phyloP scores from a whole-genome alignment of 148 eudicot species.

The Chenopodium formosanum region DNA sequence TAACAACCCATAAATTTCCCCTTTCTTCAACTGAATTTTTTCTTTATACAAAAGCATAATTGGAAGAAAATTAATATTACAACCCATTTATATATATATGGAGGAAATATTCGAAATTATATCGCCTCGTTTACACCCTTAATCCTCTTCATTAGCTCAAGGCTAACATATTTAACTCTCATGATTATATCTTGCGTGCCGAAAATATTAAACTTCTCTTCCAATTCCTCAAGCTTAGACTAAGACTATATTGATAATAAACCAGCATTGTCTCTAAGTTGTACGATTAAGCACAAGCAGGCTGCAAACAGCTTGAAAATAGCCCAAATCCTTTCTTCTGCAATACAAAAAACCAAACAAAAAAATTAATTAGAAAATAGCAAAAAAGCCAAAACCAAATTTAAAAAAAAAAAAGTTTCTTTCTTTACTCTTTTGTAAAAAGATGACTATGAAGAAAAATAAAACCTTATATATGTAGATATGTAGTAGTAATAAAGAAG shows the following conservation, averaged over 20 bases:
- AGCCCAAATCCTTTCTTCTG: conserved; percentile 69
- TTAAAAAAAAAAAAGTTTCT: not conserved
- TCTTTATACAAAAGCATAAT: conserved; percentile 30
- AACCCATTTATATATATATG: not conserved
- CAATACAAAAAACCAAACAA: conserved; percentile 22
- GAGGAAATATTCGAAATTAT: not conserved
- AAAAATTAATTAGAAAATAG: not conserved
- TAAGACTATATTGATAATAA: not conserved
- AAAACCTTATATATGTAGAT: not conserved
- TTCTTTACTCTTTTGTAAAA: conserved; percentile 13
- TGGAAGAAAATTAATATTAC: not conserved
- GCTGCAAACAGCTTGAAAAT: conserved; percentile 70
- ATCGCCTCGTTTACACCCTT: not conserved
- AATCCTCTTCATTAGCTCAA: not conserved
- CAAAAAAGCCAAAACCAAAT: not conserved
- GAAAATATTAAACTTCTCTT: conserved; percentile 8
- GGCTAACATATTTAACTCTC: not conserved
- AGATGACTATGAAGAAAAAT: not conserved
- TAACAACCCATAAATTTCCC: conserved; percentile 8
- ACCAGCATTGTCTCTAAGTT: not conserved
- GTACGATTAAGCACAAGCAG: conserved; percentile 41
- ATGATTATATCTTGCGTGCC: not conserved
- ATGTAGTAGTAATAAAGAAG: too few species aligned
- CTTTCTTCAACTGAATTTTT: not conserved
- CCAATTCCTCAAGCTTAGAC: not conserved